These are phyloP conservation scores for Alopecurus myosuroides DNA, from an alignment of 176 grass and related monocot genomes.

Conservation along the genomic window DNA sequence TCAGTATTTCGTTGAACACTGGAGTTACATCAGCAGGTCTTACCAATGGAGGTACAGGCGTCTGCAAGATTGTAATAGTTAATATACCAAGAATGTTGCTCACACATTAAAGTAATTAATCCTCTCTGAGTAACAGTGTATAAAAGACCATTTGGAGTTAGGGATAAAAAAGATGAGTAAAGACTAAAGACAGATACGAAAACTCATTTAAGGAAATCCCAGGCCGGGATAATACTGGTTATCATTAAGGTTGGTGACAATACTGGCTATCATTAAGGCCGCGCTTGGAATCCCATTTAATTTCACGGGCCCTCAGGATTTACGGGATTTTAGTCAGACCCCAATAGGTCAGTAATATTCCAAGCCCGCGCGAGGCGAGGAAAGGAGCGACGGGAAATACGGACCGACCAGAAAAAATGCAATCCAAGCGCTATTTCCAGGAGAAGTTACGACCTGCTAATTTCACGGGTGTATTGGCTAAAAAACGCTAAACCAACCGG, in stretches of 20 bases:
- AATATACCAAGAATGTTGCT: slow-evolving; percentile 20
- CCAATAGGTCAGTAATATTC: no score
- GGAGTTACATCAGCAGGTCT: slow-evolving; percentile 66
- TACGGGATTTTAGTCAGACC: no score
- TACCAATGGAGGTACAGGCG: slow-evolving; percentile 85
- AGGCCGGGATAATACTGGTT: neutral
- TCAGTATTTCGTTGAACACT: slow-evolving; percentile 70
- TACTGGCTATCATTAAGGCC: neutral
- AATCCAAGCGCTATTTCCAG: no score
- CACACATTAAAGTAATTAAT: slow-evolving; percentile 7
- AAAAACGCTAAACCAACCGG: no score
- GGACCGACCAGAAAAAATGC: no score
- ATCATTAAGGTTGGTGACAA: neutral
- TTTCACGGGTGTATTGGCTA: no score
- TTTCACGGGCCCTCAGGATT: no score
- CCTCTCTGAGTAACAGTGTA: neutral
- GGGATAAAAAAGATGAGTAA: neutral
- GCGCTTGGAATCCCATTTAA: no score
- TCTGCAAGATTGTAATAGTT: slow-evolving; percentile 44
- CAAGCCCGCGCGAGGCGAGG: no score
- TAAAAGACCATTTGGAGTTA: neutral
- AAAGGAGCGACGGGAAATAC: no score
- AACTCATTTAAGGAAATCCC: neutral
- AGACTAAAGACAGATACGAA: neutral
- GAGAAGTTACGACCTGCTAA: no score